These are phyloP conservation scores for Naumovozyma baii DNA, from an alignment of 805 yeast species.

Conservation along the genomic window DNA sequence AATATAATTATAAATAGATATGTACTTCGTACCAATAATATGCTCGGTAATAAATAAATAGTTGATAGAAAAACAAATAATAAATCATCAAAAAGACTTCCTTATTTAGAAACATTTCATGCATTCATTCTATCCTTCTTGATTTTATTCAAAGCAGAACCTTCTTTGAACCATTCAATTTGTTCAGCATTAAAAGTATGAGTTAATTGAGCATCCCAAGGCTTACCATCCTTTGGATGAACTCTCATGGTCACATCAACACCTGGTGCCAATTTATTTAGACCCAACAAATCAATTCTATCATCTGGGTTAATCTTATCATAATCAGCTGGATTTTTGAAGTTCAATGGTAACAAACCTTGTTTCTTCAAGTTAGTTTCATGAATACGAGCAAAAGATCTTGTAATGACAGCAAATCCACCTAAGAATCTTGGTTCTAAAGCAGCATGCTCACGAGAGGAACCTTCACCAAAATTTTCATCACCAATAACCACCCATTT, in stretches of 20 bases:
- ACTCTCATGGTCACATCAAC: constrained; percentile 74
- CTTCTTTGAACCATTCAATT: constrained; percentile 97
- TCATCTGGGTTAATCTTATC: constrained; percentile 90
- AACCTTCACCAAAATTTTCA: constrained; percentile 99
- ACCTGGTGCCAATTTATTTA: constrained; percentile 84
- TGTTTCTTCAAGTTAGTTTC: constrained; percentile 99
- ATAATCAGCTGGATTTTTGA: constrained; percentile 79
- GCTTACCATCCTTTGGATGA: constrained; percentile 58
- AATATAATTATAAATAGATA: neutral
- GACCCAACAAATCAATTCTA: constrained; percentile 78
- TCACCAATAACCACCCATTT: constrained; percentile 98
- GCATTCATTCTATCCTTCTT: constrained; percentile 7
- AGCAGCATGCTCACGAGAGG: constrained; percentile 99
- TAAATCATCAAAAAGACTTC: neutral
- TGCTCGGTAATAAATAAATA: neutral
- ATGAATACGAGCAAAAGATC: constrained; percentile 97
- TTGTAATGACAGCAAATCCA: constrained; percentile 95
- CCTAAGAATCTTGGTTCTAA: constrained; percentile 98
- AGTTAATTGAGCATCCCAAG: constrained; percentile 85
- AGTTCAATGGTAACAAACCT: constrained; percentile 96
- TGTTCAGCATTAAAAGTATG: constrained; percentile 96
- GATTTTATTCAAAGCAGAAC: constrained; percentile 92
- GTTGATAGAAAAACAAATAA: too few relatives aligned
- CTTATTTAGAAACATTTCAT: neutral
- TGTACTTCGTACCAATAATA: neutral